A percentile compares a stretch with the other conserved stretches of the same genome.
phyloP scores from a whole-genome alignment of 2,329 filamentous ascomycete species.

The Didymella pinodella region DNA sequence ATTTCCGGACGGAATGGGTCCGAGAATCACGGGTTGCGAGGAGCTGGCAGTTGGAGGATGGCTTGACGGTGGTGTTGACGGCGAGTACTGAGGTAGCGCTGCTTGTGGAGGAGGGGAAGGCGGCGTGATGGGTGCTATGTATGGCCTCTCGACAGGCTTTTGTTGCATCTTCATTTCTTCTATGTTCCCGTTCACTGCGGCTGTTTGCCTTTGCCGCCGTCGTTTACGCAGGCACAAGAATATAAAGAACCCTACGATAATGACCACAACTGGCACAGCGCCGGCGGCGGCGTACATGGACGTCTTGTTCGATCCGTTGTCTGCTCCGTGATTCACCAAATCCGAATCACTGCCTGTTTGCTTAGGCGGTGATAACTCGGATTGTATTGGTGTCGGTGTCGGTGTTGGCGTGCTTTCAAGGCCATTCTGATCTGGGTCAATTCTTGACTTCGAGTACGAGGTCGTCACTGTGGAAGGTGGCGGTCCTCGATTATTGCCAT shows the following conservation, averaged over 20 bases:
- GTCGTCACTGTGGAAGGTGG: neutral
- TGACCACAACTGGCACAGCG: slow-evolving; percentile 34
- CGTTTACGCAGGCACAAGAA: slow-evolving; percentile 45
- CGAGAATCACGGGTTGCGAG: slow-evolving; percentile 45
- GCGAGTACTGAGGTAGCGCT: slow-evolving; percentile 27
- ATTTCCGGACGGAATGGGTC: slow-evolving; percentile 42
- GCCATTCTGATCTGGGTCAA: neutral
- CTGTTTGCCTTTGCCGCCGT: slow-evolving; percentile 33
- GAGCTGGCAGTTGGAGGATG: slow-evolving; percentile 29
- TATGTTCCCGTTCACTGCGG: slow-evolving; percentile 12
- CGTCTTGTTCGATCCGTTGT: slow-evolving; percentile 19
- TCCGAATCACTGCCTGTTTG: slow-evolving; percentile 5
- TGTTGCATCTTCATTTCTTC: slow-evolving; percentile 42
- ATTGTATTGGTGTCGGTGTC: slow-evolving; percentile 4
- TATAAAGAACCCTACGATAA: slow-evolving; percentile 34
- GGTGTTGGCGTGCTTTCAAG: neutral
- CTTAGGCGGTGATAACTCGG: neutral
- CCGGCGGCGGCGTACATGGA: slow-evolving; percentile 38
- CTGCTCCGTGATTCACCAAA: slow-evolving; percentile 7
- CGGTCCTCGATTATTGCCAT: neutral
- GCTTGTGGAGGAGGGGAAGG: slow-evolving; percentile 21
- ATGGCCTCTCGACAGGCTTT: slow-evolving; percentile 22
- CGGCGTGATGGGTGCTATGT: slow-evolving; percentile 35
- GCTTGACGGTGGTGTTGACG: slow-evolving; percentile 23
- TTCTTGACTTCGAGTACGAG: neutral